phyloP scores from a whole-genome alignment of 306 rosid species.

The peach (Prunus persica) region Prunus_persica_NCBIv2 NC_034009.1:13090501-13091000 shows the following conservation, averaged over 20 bases:
- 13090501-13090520: not conserved
- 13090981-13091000: constrained; percentile 65
- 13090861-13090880: constrained; percentile 79
- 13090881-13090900: constrained; percentile 62
- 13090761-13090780: constrained; percentile 50
- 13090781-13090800: constrained; percentile 50
- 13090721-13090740: too few species aligned
- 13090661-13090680: not conserved
- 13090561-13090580: too few species aligned
- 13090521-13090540: not conserved
- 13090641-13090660: not conserved
- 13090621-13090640: not conserved
- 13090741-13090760: not conserved
- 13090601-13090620: not conserved
- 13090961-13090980: constrained; percentile 71
- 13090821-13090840: constrained; percentile 48
- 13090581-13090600: not conserved
- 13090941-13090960: constrained; percentile 65
- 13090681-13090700: not conserved
- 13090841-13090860: constrained; percentile 56
- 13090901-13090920: constrained; percentile 59
- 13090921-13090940: constrained; percentile 57
- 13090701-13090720: not conserved
- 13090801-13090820: constrained; percentile 49
- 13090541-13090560: not conserved